Percentiles rank a stretch among this genome's conserved stretches.
phyloP scores from a whole-genome alignment of 2,329 filamentous ascomycete genomes.

The Fusarium humuli region DNA sequence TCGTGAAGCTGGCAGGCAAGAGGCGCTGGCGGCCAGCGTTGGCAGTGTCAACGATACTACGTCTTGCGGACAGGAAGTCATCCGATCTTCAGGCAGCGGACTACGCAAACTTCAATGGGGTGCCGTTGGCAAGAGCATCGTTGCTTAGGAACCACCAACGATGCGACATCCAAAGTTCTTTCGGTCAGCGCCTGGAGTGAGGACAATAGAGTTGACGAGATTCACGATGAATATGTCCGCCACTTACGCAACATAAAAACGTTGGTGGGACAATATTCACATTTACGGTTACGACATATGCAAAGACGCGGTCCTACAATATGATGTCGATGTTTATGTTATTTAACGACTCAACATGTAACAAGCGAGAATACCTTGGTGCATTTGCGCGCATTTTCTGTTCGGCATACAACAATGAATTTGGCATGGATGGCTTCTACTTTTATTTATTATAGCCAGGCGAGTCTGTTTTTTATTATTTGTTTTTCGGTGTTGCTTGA shows the following conservation, averaged over 20 bases:
- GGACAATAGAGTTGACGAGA: slow-evolving; percentile 1
- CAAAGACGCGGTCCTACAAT: slow-evolving; percentile 23
- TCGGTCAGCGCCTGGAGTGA: not conserved
- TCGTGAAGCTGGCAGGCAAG: slow-evolving; percentile 72
- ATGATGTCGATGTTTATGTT: slow-evolving; percentile 30
- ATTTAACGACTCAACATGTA: slow-evolving; percentile 25
- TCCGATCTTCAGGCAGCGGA: slow-evolving; percentile 63
- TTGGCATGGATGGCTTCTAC: slow-evolving; percentile 3
- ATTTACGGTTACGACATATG: slow-evolving; percentile 32
- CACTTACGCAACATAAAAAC: slow-evolving; percentile 10
- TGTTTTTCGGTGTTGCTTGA: not conserved
- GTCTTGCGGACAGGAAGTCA: slow-evolving; percentile 65
- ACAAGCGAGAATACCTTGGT: slow-evolving; percentile 13
- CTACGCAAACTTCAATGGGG: slow-evolving; percentile 67
- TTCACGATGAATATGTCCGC: slow-evolving; percentile 1
- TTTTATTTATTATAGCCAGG: slow-evolving; percentile 8
- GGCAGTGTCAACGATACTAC: slow-evolving; percentile 59
- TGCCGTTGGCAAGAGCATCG: slow-evolving; percentile 62
- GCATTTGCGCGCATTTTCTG: slow-evolving; percentile 27
- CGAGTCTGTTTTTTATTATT: slow-evolving; percentile 23
- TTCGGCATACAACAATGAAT: slow-evolving; percentile 29
- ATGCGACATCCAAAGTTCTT: not conserved
- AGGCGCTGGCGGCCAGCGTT: slow-evolving; percentile 58
- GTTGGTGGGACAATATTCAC: slow-evolving; percentile 19
- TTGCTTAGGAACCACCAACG: slow-evolving; percentile 51